These are phyloP conservation scores for Rhizomucor miehei DNA, from an alignment of 371 early-diverging fungal genomes.

Conservation along the genomic window DNA sequence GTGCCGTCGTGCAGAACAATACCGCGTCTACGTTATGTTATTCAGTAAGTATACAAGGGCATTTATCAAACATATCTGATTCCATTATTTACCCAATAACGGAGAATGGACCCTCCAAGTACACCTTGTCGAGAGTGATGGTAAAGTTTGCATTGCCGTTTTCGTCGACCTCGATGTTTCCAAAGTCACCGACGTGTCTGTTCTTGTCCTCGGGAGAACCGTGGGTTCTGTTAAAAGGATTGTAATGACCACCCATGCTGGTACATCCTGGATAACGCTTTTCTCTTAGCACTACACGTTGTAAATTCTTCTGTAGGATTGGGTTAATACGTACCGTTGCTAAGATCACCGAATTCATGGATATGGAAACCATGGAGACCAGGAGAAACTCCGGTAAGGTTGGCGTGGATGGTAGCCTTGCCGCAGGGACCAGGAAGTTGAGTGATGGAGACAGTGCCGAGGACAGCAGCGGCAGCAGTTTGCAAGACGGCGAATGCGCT, in stretches of 20 bases:
- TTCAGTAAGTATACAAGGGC: background rate
- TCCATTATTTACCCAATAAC: slow-evolving; percentile 60
- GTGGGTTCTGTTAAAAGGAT: slow-evolving; percentile 74
- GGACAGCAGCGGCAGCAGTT: slow-evolving; percentile 32
- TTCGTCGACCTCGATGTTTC: slow-evolving; percentile 64
- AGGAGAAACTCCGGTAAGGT: slow-evolving; percentile 61
- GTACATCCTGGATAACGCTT: slow-evolving; percentile 66
- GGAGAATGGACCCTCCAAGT: slow-evolving; percentile 68
- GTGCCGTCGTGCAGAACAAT: slow-evolving; percentile 77
- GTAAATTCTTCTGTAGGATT: background rate
- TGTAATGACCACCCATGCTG: slow-evolving; percentile 77
- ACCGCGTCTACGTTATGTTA: slow-evolving; percentile 55
- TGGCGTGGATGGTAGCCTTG: slow-evolving; percentile 53
- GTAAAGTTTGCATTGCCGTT: slow-evolving; percentile 54
- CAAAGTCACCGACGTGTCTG: slow-evolving; percentile 88
- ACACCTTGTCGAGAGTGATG: slow-evolving; percentile 55
- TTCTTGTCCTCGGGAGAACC: slow-evolving; percentile 62
- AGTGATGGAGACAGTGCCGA: slow-evolving; percentile 67
- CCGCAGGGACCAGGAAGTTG: slow-evolving; percentile 38
- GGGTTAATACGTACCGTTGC: slow-evolving; percentile 41
- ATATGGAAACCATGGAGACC: slow-evolving; percentile 89
- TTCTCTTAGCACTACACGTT: too few relatives aligned
- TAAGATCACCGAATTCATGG: slow-evolving; percentile 76
- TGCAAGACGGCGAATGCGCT: slow-evolving; percentile 70
- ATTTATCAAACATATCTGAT: background rate